These are phyloP conservation scores for Pneumocystis wakefieldiae DNA, from an alignment of 1,139 yeast genomes.

Conservation along the genomic window DNA sequence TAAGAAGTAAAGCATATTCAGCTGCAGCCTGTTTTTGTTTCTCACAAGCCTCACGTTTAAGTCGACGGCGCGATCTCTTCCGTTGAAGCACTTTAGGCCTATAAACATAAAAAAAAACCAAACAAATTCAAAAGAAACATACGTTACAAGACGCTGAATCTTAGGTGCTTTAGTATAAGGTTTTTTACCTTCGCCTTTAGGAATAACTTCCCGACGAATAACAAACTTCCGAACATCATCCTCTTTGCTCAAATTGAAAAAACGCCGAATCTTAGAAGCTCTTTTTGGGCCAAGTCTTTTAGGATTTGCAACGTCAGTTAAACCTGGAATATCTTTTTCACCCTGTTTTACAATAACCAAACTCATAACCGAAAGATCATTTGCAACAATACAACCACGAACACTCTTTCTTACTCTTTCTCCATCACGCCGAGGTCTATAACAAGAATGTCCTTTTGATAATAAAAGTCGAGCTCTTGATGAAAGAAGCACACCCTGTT, in stretches of 20 bases:
- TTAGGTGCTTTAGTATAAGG: constrained; percentile 99
- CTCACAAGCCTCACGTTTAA: constrained; percentile 93
- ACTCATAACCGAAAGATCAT: constrained; percentile 91
- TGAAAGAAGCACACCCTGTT: constrained; percentile 93
- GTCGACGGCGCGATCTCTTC: constrained; percentile 92
- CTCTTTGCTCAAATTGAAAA: constrained; percentile 96
- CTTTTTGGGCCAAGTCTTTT: constrained; percentile 99
- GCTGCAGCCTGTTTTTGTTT: constrained; percentile 99
- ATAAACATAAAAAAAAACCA: constrained; percentile 85
- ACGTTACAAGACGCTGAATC: constrained; percentile 5
- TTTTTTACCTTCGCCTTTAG: constrained; percentile 63
- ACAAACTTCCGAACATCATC: constrained; percentile 92
- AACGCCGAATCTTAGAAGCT: constrained; percentile 98
- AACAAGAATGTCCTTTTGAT: constrained; percentile 92
- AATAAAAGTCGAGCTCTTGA: constrained; percentile 96
- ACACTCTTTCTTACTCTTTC: constrained; percentile 99
- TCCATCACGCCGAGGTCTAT: constrained; percentile 99
- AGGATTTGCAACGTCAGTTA: constrained; percentile 88
- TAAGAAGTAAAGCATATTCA: constrained; percentile 97
- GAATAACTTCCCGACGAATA: constrained; percentile 94
- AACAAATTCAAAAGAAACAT: background rate
- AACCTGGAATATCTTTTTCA: constrained; percentile 87
- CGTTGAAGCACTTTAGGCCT: constrained; percentile 99
- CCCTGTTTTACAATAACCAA: constrained; percentile 94
- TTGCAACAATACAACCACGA: constrained; percentile 98